These are phyloP conservation scores for Cladosporium sp. DNA, from an alignment of 2,329 filamentous ascomycete genomes.

Conservation along the genomic window DNA sequence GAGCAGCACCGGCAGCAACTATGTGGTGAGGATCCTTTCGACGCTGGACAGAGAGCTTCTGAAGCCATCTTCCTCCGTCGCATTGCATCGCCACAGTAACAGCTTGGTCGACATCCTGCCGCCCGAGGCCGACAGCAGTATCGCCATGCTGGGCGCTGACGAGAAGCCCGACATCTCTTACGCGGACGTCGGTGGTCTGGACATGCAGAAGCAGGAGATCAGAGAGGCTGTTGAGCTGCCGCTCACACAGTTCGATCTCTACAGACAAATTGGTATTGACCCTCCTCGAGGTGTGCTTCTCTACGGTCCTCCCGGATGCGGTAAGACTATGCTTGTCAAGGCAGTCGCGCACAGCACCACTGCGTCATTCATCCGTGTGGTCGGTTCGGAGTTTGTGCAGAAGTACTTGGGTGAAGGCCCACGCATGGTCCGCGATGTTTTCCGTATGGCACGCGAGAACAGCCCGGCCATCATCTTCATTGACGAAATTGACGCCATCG, in stretches of 20 bases:
- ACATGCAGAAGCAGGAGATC: conserved; percentile 99
- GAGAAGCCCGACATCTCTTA: conserved; percentile 99
- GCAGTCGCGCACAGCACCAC: conserved; percentile 98
- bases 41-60: conserved; percentile 97
- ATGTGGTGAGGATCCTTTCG: conserved; percentile 96
- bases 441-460: conserved; percentile 98
- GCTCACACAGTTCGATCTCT: conserved; percentile 95
- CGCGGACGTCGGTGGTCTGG: conserved; percentile 92
- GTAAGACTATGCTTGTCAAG: conserved; percentile 97
- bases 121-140: conserved; percentile 97
- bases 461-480: conserved; percentile 99
- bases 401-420: conserved; percentile 98
- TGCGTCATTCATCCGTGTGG: conserved; percentile 96
- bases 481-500: conserved; percentile 98
- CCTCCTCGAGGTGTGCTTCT: conserved; percentile 93
- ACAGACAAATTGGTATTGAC: conserved; percentile 99
- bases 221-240: conserved; percentile 95
- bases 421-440: conserved; percentile 98
- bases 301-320: conserved; percentile 92
- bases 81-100: conserved; percentile 96
- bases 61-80: conserved; percentile 96
- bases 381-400: conserved; percentile 97
- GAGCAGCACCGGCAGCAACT: conserved; percentile 97
- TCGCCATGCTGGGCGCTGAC: conserved; percentile 93
- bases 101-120: conserved; percentile 97